Base-by-base conservation (phyloP, 75 land plant species). In the Picea glauca region DNA sequence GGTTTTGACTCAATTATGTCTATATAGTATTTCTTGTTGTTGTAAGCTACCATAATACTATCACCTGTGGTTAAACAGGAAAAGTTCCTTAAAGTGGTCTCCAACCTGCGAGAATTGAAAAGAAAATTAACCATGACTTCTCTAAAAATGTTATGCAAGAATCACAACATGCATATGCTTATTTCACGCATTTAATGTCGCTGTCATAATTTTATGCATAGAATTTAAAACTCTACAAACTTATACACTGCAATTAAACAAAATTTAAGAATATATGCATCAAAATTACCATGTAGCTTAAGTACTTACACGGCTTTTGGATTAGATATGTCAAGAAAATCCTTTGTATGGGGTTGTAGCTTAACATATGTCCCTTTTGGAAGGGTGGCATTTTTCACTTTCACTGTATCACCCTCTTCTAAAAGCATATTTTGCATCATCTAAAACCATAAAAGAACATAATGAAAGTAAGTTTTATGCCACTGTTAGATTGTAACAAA, bases 1-100 rank as follows among this genome's bases (percentile, higher is more conserved):
- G 90, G 92, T 60, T 88, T 88, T 54, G 87, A 79, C 50, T 91
- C 90, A 1, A 91, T 76, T 35, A 88, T 78, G 82, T 91, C 81
- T 43, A 91, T 88, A 46, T 82, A 86, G 46, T 78, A 88, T 40
- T 82, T 86, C 77, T 86, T 86, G 21, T 84, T 84, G 73, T 86
- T 88, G 58, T 88, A 84, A 46, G 81, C 84, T 11, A 91, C 74
- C 84, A 82, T 79, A 50, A 88, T 84, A 18, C 74, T 88, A 23
- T 88, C 88, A 17, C 92, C 88, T 30, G 79, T 84, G 14, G 87
- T 88, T 50, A 88, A 75, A 50, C 92, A 91, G 11, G 92, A 84
- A 76, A 81, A 88, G 67, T 72, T 82, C 76, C 92, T 85, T 63
- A 91, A 56, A n/a, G 80, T 79, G 20, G 82, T 84, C 57, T 91